Base-by-base conservation (phyloP, 1,284 basidiomycete genomes). In the Rhodotorula glutinis region DNA sequence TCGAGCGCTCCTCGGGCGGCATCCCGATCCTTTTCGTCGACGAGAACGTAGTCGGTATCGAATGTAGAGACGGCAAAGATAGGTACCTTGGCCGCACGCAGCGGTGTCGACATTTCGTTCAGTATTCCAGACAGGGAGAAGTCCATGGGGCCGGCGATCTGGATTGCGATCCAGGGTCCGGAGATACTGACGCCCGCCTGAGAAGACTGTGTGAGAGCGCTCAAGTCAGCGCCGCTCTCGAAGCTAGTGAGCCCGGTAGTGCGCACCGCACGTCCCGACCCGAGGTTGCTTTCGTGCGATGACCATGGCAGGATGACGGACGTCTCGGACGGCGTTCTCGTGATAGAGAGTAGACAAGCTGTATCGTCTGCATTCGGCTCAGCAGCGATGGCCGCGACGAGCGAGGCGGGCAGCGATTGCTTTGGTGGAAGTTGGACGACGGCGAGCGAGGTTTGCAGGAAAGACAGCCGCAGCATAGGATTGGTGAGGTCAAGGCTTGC, bases 1-100 rank as follows among this genome's bases (percentile, higher is more conserved):
- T 13, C 29, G 40, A 75, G 53, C 0, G 59, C 65, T 16, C 44
- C 7, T 25, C 29, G 29, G 19, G 70, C 70, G n/a, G 46, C 49
- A 9, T 53, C 68, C 46, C 52, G 17, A 30, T 71, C 53, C 52
- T 60, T 60, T 46, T 46, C 59, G 21, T 66, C 54, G 52, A 72
- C 60, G 33, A 75, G 62, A 1, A 75, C 66, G 40, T 73, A 74
- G 51, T 75, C 74, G 21, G 74, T 75, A 49, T 73, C 58, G 62
- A 59, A 74, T 14, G 74, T 75, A 5, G 69, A 71, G 25, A 58
- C 60, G 14, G 72, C 74, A 56, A 74, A 75, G 33, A 75, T 62
- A 1, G 74, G 63, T 4, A 75, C 64, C 3, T 49, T 23, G 1
- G 70, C 74, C 5, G 64, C 55, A 29, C 65, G 66, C 25, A 75